A percentile compares a stretch with the other conserved stretches of the same genome.
These are phyloP conservation scores for Platanthera zijinensis DNA, from an alignment of 106 monocot genomes.

Conservation along the genomic window DNA sequence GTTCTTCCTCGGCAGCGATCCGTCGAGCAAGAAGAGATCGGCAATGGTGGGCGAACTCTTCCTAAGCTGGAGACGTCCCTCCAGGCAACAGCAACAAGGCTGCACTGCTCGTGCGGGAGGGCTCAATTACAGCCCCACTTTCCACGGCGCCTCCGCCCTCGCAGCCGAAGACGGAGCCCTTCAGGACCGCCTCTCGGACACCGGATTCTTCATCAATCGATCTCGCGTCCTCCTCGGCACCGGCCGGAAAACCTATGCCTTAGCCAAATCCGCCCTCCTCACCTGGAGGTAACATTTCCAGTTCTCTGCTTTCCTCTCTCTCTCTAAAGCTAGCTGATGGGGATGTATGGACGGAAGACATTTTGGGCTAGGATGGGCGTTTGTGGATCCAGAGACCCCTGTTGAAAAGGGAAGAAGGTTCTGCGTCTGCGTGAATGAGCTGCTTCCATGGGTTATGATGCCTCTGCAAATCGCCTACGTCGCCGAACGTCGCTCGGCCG, in stretches of 20 bases:
- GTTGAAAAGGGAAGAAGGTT: slow-evolving; percentile 48
- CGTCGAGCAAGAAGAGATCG: background rate
- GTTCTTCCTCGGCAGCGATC: background rate
- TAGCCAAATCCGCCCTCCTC: slow-evolving; percentile 67
- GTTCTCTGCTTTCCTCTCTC: background rate
- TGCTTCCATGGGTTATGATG: slow-evolving; percentile 62
- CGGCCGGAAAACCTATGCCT: slow-evolving; percentile 56
- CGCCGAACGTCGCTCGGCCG: background rate
- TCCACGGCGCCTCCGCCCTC: slow-evolving; percentile 30
- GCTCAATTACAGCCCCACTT: slow-evolving; percentile 70
- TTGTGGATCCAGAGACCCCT: slow-evolving; percentile 56
- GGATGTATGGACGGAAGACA: slow-evolving; percentile 56
- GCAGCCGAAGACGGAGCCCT: background rate
- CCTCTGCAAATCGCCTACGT: slow-evolving; percentile 82
- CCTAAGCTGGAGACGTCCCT: slow-evolving; percentile 58
- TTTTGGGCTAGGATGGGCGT: slow-evolving; percentile 63
- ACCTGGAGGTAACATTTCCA: slow-evolving; percentile 41
- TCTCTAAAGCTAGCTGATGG: too few relatives aligned
- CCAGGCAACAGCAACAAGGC: slow-evolving; percentile 57
- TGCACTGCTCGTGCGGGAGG: slow-evolving; percentile 35
- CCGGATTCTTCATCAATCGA: slow-evolving; percentile 79
- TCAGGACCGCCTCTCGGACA: slow-evolving; percentile 20
- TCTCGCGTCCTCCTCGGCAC: slow-evolving; percentile 75
- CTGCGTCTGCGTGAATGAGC: slow-evolving; percentile 68
- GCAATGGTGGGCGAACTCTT: slow-evolving; percentile 23